These are phyloP conservation scores for Ilyonectria sp. DNA, from an alignment of 2,329 filamentous ascomycete genomes.

Conservation along the genomic window DNA sequence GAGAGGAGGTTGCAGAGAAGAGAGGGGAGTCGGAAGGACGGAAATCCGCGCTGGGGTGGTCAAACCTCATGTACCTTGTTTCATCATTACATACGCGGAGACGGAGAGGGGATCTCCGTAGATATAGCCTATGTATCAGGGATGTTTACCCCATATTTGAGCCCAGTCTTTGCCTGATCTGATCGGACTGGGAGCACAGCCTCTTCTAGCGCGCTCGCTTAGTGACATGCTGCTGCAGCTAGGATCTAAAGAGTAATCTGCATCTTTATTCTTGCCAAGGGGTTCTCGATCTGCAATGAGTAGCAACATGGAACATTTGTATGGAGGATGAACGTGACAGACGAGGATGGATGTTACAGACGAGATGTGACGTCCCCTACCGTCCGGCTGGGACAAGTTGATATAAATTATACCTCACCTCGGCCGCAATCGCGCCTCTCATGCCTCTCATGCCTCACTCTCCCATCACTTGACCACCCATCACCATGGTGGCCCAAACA, in stretches of 20 bases:
- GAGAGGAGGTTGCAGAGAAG: conserved; percentile 13
- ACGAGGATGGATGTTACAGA: no score
- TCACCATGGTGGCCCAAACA: no score
- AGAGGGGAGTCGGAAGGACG: background rate
- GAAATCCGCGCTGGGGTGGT: conserved; percentile 1
- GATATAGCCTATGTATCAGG: background rate
- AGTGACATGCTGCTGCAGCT: conserved; percentile 1
- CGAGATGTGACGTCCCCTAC: no score
- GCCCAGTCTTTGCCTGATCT: background rate
- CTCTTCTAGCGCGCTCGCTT: conserved; percentile 2
- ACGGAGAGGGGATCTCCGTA: background rate
- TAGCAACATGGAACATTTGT: no score
- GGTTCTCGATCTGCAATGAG: background rate
- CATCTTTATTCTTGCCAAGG: background rate
- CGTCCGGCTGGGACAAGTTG: no score
- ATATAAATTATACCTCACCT: no score
- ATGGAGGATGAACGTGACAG: no score
- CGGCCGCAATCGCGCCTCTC: no score
- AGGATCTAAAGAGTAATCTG: no score
- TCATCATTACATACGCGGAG: conserved; percentile 6
- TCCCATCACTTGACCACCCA: no score
- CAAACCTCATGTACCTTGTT: conserved; percentile 6
- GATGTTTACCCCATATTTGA: background rate
- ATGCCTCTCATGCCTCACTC: no score
- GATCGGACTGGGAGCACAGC: background rate